phyloP scores from a whole-genome alignment of 805 yeast genomes.

The Myxozyma sirexii region DNA sequence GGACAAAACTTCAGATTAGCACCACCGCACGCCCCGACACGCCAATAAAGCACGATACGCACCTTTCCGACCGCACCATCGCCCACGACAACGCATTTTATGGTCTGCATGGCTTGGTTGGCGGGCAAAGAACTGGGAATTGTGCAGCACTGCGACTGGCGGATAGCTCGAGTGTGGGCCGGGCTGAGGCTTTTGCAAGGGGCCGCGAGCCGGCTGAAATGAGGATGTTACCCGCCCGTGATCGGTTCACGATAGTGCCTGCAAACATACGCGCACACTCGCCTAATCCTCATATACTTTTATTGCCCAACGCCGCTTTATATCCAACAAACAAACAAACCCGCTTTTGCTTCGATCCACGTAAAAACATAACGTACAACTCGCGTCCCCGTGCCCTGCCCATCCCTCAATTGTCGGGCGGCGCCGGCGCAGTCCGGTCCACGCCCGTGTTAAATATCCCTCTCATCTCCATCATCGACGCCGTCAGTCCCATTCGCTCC shows the following conservation, averaged over 20 bases:
- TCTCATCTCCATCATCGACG: slow-evolving; percentile 21
- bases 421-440: neutral
- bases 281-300: neutral
- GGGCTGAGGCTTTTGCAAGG: neutral
- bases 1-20: neutral
- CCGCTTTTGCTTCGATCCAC: too few relatives aligned
- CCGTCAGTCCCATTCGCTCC: slow-evolving; percentile 12
- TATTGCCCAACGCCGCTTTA: too few relatives aligned
- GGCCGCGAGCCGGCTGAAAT: slow-evolving; percentile 4
- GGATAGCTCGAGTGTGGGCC: neutral
- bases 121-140: neutral
- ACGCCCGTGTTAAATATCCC: slow-evolving; percentile 23
- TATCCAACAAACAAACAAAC: too few relatives aligned
- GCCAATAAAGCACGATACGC: slow-evolving; percentile 24
- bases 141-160: neutral
- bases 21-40: neutral
- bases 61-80: slow-evolving; percentile 99
- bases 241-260: neutral
- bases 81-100: slow-evolving; percentile 96
- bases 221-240: slow-evolving; percentile 4
- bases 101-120: slow-evolving; percentile 32
- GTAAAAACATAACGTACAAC: too few relatives aligned
- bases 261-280: too few relatives aligned
- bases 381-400: too few relatives aligned
- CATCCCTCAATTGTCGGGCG: too few relatives aligned